Evolutionary conservation across 805 yeast species (phyloP).

Genomic region (Starmerella tilneyi): DNA sequence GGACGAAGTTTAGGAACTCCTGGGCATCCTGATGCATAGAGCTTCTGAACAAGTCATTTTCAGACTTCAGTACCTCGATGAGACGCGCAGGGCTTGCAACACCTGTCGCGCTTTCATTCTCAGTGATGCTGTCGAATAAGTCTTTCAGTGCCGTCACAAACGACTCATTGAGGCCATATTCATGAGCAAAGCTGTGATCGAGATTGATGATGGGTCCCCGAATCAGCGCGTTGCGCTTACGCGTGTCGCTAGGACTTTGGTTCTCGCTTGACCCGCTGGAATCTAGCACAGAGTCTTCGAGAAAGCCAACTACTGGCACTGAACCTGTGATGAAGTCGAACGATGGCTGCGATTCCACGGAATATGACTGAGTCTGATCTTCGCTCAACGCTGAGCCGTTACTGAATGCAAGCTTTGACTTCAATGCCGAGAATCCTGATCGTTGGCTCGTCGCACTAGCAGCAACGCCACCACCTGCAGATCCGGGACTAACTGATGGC

Average conservation of each 20-base stretch:
- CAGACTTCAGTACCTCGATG: constrained; percentile 64
- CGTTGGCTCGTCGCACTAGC: constrained; percentile 5
- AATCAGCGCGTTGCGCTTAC: constrained; percentile 66
- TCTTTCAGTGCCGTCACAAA: constrained; percentile 68
- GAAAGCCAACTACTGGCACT: constrained; percentile 16
- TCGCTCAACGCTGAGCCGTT: background rate
- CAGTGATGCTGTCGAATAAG: constrained; percentile 71
- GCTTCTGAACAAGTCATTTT: constrained; percentile 74
- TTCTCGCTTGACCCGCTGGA: constrained; percentile 3
- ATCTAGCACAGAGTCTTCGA: constrained; percentile 10
- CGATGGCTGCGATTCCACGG: background rate
- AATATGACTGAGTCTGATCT: background rate
- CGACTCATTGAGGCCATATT: constrained; percentile 42
- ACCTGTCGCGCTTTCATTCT: constrained; percentile 58
- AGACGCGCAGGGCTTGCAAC: constrained; percentile 74
- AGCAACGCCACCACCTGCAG: background rate
- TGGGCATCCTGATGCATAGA: constrained; percentile 98
- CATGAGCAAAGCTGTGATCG: constrained; percentile 51
- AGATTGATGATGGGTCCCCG: constrained; percentile 77
- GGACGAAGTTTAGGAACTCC: constrained; percentile 78
- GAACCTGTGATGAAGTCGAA: constrained; percentile 10
- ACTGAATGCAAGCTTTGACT: constrained; percentile 10
- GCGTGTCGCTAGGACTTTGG: constrained; percentile 41
- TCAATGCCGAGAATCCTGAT: constrained; percentile 10
- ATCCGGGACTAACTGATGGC: background rate